These are phyloP conservation scores for Pythium coloratum DNA, from an alignment of 352 stramenopile genomes.

Conservation along the genomic window DNA sequence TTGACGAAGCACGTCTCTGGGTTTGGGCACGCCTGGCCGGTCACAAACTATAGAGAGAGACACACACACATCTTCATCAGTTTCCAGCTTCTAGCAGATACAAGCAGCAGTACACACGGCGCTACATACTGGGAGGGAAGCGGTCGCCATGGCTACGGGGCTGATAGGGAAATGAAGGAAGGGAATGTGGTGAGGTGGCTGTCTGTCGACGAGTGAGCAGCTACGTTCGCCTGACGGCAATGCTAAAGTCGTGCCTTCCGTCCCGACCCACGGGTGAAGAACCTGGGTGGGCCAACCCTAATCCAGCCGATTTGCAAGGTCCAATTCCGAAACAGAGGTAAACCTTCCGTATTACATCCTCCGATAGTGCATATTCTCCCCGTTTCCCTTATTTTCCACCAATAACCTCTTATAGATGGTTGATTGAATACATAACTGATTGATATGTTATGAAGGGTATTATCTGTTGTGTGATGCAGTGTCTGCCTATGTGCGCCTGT, in stretches of 20 bases:
- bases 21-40: conserved; percentile 42
- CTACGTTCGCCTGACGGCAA: neutral
- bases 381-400: neutral
- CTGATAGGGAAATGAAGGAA: neutral
- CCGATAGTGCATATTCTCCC: neutral
- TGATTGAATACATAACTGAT: neutral
- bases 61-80: neutral
- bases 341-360: conserved; percentile 2
- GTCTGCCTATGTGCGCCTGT: conserved; percentile 7
- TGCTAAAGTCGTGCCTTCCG: neutral
- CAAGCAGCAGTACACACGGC: too few relatives aligned
- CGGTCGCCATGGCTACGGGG: conserved; percentile 28
- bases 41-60: conserved; percentile 17
- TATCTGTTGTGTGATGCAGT: conserved; percentile 17
- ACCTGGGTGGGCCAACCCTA: conserved; percentile 1
- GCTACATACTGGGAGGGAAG: conserved; percentile 32
- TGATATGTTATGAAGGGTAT: neutral
- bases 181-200: conserved; percentile 9
- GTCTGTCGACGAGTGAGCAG: conserved; percentile 31
- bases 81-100: neutral
- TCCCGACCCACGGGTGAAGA: neutral
- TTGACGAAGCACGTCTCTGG: conserved; percentile 70
- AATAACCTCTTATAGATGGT: neutral
- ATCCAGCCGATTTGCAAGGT: neutral
- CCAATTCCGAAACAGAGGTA: neutral